Conservation (phyloP, 345 rosid species). For the Arabis hirsuta region DNA sequence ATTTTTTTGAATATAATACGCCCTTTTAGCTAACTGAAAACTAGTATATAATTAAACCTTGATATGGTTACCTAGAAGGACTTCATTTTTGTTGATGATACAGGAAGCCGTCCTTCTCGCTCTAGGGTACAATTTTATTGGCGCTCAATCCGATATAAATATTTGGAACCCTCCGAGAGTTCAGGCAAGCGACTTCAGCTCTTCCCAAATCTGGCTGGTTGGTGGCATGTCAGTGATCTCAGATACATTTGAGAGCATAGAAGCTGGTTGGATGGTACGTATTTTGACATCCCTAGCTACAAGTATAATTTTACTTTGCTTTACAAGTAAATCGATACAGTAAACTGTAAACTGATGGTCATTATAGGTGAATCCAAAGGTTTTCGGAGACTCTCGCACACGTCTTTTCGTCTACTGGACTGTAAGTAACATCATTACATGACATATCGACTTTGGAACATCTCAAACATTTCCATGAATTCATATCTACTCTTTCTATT, state of each 20-base stretch:
- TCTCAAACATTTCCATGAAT: background rate
- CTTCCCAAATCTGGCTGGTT: constrained; percentile 56
- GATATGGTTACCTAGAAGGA: background rate
- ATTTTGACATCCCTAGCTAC: background rate
- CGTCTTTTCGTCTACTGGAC: constrained; percentile 47
- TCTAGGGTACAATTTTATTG: constrained; percentile 46
- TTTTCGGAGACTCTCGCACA: constrained; percentile 43
- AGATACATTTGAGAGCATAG: constrained; percentile 44
- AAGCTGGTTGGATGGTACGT: constrained; percentile 60
- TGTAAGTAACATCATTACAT: constrained; percentile 37
- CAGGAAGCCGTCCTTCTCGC: constrained; percentile 48
- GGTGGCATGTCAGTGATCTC: constrained; percentile 34
- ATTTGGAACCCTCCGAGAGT: constrained; percentile 57
- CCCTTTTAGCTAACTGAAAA: too few relatives aligned
- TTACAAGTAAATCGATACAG: background rate
- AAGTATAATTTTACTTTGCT: background rate
- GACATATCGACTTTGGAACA: background rate
- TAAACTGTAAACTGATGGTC: background rate
- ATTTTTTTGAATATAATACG: too few relatives aligned
- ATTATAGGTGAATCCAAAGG: constrained; percentile 38
- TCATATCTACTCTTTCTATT: background rate
- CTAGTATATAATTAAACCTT: too few relatives aligned
- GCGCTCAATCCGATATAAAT: constrained; percentile 55
- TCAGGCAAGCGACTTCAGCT: constrained; percentile 38
- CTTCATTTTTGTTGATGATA: constrained; percentile 21